Percentiles rank a stretch among this genome's conserved stretches.
Conservation (phyloP, 345 rosid genomes). For the Dovyalis caffra region DNA sequence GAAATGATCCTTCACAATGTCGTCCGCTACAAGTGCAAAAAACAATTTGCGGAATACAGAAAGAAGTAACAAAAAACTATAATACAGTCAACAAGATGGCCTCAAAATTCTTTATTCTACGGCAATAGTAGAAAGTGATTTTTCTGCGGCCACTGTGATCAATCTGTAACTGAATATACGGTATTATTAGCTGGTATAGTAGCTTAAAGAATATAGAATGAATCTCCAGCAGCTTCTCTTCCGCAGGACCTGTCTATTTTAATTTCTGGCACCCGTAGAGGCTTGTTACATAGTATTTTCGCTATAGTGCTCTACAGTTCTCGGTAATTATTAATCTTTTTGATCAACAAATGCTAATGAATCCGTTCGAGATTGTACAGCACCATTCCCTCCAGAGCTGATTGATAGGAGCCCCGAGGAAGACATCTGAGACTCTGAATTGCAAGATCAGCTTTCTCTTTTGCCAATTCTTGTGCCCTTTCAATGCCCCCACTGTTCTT, state of each 20-base stretch:
- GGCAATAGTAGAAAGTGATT: too few relatives aligned
- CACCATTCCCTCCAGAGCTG: constrained; percentile 81
- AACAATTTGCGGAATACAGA: too few relatives aligned
- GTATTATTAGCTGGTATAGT: constrained; percentile 24
- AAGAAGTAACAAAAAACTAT: too few relatives aligned
- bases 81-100: too few relatives aligned
- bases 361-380: constrained; percentile 86
- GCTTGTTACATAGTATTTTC: constrained; percentile 2
- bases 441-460: constrained; percentile 78
- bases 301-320: background rate
- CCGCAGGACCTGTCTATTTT: background rate
- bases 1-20: too few relatives aligned
- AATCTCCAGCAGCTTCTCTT: constrained; percentile 14
- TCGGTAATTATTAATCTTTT: constrained; percentile 5
- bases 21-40: too few relatives aligned
- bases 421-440: constrained; percentile 65
- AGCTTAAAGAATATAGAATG: constrained; percentile 29
- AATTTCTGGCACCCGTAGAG: background rate
- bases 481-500: constrained; percentile 70
- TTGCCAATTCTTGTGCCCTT: constrained; percentile 70
- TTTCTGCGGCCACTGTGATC: background rate
- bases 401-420: constrained; percentile 52
- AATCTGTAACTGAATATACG: constrained; percentile 9
- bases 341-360: constrained; percentile 35
- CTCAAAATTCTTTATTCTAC: too few relatives aligned